Evolutionary conservation across 2,329 filamentous ascomycete genomes (phyloP), one percentile per base, ranked within the genome.

Genomic region (Paraphoma sp.): DNA sequence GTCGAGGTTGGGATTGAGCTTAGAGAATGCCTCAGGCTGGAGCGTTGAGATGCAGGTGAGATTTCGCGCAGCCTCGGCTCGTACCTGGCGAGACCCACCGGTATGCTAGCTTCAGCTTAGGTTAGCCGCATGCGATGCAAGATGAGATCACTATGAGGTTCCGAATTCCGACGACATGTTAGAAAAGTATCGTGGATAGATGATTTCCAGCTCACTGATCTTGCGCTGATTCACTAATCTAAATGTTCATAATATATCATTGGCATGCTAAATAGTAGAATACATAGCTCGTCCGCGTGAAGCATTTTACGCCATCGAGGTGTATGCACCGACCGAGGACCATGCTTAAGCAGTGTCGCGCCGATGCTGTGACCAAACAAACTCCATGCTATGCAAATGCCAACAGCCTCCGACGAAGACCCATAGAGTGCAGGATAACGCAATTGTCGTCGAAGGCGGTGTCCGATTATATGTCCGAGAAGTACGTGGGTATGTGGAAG

Each of bases 371-470:
- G 33, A 36, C 33, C 33, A 48, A 44, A 51, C 36, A 48, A 61
- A 61, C 58, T 44, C 61, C 59, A 33, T 53, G 54, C 46, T 64
- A 67, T 68, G 56, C 65, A 64, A 63, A 60, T 57, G 59, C 53
- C 45, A 63, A 62, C 45, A 56, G 48, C 49, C n/a, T 42, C 17
- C 42, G 23, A 30, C 42, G 23, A 30, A 33, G 3, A 23, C 23
- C 23, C 23, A 23, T 23, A 36, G 47, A 51, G 50, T 33, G 33
- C 7, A 30, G 30, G 42, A 44, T 42, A 46, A 2, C 33, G 33
- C 7, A 10, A 14, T 3, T 23, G 23, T 6, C 33, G 14, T 36
- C 33, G 33, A 36, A 14, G 33, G 33, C 9, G 14, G 33, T 36
- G 33, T 10, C 33, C 33, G 33, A 36, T 10, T 36, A 45, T 54